Evolutionary conservation across 768 basidiomycete species (phyloP), one percentile per base, ranked within the genome.

Genomic region (Wakefieldia striispora): DNA sequence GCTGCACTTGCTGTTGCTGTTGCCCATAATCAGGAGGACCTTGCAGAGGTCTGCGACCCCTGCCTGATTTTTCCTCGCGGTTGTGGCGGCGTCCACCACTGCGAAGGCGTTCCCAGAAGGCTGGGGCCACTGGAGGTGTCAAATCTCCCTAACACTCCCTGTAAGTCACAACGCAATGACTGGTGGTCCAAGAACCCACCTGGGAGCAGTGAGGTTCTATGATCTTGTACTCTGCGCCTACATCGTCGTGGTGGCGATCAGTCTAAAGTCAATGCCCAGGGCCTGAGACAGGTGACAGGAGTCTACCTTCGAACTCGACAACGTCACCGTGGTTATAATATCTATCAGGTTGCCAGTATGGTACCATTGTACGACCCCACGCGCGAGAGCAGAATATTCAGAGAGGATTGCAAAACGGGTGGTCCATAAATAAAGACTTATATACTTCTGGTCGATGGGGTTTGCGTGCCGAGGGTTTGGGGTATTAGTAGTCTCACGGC

Each of bases 191-290:
- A 21, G 40, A 20, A 52, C 62, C 47, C 53, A 80, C 86, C 76
- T 87, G 83, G 29, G 87, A 86, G 45, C 61, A 68, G 69, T 90
- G 88, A 9, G 84, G 71, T 60, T 88, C 85, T 55, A 88, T 80
- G 66, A 83, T 84, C 67, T 80, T 82, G 73, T 88, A 90, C 36
- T 65, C 68, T 53, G 67, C 62, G 35, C 79, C 85, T 53, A 42
- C 45, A 58, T 45, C 44, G 13, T 13, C 31, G 14, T 33, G 14
- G 9, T 14, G 36, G 20, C 10, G 37, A 55, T 62, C 47, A 57
- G 57, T 46, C 23, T 40, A 27, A 19, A 45, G n/a, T n/a, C n/a
- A n/a, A n/a, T n/a, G n/a, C 3, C 13, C 31, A 33, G 6, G 7
- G 24, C 7, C 3, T 29, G 3, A 11, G 39, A 35, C 14, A 20